phyloP scores from a whole-genome alignment of 2,329 filamentous ascomycete genomes.

The Ophioceras dolichostomum region DNA sequence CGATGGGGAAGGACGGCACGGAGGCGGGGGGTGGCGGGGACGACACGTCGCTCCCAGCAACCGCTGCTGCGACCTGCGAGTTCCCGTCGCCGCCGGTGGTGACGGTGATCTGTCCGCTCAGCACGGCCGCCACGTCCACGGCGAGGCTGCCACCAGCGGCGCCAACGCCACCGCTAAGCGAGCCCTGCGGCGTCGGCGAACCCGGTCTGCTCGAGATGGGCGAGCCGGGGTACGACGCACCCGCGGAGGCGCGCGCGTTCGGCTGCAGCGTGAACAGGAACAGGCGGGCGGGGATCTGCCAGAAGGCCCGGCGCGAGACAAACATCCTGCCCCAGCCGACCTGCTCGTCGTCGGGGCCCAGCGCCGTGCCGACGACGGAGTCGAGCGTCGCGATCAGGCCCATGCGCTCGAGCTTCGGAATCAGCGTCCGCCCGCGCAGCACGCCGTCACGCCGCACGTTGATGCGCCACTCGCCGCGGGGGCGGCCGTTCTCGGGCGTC shows the following conservation, averaged over 20 bases:
- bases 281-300: slow-evolving; percentile 78
- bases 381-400: slow-evolving; percentile 68
- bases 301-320: slow-evolving; percentile 69
- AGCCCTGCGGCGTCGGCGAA: slow-evolving; percentile 27
- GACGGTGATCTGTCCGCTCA: not conserved
- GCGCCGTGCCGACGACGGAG: slow-evolving; percentile 56
- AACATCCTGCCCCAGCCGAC: slow-evolving; percentile 73
- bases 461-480: slow-evolving; percentile 77
- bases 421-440: slow-evolving; percentile 67
- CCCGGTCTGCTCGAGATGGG: slow-evolving; percentile 39
- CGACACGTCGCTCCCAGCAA: not conserved
- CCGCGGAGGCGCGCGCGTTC: slow-evolving; percentile 12
- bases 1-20: slow-evolving; percentile 32
- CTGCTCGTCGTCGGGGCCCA: slow-evolving; percentile 23
- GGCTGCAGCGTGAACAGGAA: slow-evolving; percentile 81
- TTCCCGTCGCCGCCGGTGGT: no score
- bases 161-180: not conserved
- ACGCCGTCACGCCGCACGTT: slow-evolving; percentile 80
- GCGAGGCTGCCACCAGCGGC: no score
- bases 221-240: slow-evolving; percentile 31
- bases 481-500: slow-evolving; percentile 59
- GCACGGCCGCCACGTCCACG: not conserved
- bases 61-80: slow-evolving; percentile 13
- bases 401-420: slow-evolving; percentile 91
- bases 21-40: not conserved